A percentile compares a stretch with the other conserved stretches of the same genome.
Evolutionary conservation across 192 early-diverging fungal genomes (phyloP).

Genomic region (Coemansia sp.): DNA sequence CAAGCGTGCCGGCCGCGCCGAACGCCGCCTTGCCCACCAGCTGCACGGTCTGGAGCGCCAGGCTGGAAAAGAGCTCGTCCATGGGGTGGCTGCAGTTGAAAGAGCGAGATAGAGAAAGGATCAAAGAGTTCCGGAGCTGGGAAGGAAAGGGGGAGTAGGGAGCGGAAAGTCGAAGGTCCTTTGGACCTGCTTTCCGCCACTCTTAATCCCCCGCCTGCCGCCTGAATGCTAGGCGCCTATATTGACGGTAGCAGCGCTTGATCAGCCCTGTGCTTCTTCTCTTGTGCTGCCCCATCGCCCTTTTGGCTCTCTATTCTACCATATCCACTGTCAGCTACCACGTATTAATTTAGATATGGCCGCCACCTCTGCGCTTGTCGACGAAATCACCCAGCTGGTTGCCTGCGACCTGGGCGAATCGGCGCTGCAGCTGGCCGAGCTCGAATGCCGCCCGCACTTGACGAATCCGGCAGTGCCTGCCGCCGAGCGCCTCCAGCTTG

Average conservation of each 20-base stretch:
- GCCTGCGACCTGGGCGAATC: conserved; percentile 39
- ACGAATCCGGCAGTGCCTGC: neutral
- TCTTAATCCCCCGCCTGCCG: no score
- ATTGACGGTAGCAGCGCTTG: no score
- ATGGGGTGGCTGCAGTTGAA: conserved; percentile 18
- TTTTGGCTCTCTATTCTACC: neutral
- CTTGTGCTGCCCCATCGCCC: no score
- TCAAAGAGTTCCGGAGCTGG: neutral
- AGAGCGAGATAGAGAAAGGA: neutral
- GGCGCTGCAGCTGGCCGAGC: conserved; percentile 38
- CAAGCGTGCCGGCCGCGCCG: conserved; percentile 48
- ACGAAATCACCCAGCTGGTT: conserved; percentile 36
- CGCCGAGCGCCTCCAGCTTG: conserved; percentile 19
- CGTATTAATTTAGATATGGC: conserved; percentile 1
- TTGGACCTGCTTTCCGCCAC: no score
- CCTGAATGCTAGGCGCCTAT: no score
- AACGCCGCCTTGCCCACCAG: conserved; percentile 62
- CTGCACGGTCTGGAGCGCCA: conserved; percentile 58
- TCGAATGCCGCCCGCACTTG: conserved; percentile 27
- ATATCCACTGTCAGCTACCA: neutral
- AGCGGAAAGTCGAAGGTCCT: neutral
- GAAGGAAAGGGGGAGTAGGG: neutral
- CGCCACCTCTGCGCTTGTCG: conserved; percentile 8
- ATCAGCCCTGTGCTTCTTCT: no score
- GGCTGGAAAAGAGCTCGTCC: conserved; percentile 61